Evolutionary conservation across 495 filamentous ascomycete genomes (phyloP), one percentile per base, ranked within the genome.

Genomic region (Neurospora sp.): DNA sequence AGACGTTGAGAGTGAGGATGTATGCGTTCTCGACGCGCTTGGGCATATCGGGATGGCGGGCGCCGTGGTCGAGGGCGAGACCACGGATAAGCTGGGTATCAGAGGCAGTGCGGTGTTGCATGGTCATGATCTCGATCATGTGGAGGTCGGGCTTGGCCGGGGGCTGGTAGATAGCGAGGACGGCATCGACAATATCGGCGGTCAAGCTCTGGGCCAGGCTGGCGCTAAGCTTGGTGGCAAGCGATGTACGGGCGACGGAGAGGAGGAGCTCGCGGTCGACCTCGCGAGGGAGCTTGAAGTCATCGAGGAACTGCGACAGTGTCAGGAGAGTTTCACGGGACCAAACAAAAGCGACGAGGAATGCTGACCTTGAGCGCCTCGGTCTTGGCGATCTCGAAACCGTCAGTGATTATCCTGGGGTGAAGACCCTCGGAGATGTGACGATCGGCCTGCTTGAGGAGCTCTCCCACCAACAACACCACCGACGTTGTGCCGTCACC

Each of bases 61-160:
- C 96, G 75, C 96, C 96, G 81, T 99, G 96, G 74, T 99, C 96
- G 72, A 99, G 84, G 8, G 93, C 96, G 40, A 99, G 87, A 71
- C 96, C 96, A 74, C 91, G 89, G 78, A 99, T 97, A 53, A 99
- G 89, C 78, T 97, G 94, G 37, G 96, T 99, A 81, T 99, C 96
- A 12, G 96, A 92, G 68, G 96, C 95, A 44, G 92, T 92, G 72
- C 95, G 93, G 84, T 99, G 96, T 81, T 98, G 96, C 96, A 99
- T 99, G 80, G 96, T 98, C 96, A 98, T 98, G 75, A 99, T 98
- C 83, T 99, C 96, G 74, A 99, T 87, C 96, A 99, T 99, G 83
- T 98, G 95, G 74, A 99, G 82, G 81, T 99, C 96, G 65, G 96
- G 96, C 84, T 98, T 98, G 75, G 89, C 90, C 39, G 93, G 93